Base-by-base conservation (phyloP, 441 rosid species). In the Populus hybrid region DNA sequence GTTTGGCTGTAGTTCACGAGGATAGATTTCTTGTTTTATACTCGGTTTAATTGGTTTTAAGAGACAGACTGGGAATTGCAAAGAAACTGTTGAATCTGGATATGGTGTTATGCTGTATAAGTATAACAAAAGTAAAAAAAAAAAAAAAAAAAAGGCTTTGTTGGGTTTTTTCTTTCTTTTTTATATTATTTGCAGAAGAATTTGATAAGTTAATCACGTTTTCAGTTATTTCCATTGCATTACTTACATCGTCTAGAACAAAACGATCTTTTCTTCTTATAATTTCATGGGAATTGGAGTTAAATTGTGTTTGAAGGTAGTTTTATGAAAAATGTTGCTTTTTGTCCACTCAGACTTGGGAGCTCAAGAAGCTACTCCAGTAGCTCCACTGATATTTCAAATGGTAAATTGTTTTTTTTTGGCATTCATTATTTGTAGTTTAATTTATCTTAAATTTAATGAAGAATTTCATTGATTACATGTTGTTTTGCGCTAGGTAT, bases 311-410 rank as follows among this genome's bases (percentile, higher is more conserved):
- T 10, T 72, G 65, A 74, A 72, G 74, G 36, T 79, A 35, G 0
- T 65, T 77, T 73, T 70, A 12, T 59, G 69, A 28, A 30, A 28
- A 64, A 11, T 18, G 66, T 38, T 79, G 1, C 40, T 69, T 74
- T 73, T 35, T 54, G 35, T 81, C 67, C 38, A 77, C 81, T 73
- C 90, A 91, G 93, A 84, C 79, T 82, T 63, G 86, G 88, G 77
- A 83, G 85, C 86, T 84, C 89, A 72, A 88, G 92, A 75, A 84
- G 83, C 83, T 86, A 82, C 46, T 80, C 76, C n/a, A 84, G 82
- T 82, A 85, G 81, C 38, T 80, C 76, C n/a, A 71, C 83, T 26
- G 73, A 85, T 67, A 73, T 84, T 81, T 87, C 77, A 76, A 87
- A 81, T 77, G 90, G 98, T 93, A 84, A 34, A 64, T 26, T 70